Percentiles rank a stretch among this genome's conserved stretches.
Conservation (phyloP, 768 basidiomycete genomes). For the Mycena kentingensis region DNA sequence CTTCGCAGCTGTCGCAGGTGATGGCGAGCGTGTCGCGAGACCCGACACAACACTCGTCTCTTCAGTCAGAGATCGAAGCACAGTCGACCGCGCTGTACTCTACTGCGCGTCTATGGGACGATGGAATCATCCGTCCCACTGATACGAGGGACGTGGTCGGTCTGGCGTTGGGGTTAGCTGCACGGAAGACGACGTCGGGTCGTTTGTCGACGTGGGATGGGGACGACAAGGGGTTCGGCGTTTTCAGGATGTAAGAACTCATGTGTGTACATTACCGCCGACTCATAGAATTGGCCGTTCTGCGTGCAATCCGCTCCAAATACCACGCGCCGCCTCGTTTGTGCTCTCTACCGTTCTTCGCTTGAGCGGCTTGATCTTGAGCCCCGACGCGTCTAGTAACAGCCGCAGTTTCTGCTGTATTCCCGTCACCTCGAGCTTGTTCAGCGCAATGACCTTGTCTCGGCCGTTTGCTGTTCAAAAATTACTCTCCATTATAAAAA, state of each 20-base stretch:
- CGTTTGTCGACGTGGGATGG: constrained; percentile 67
- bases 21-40: constrained; percentile 92
- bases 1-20: constrained; percentile 88
- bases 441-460: constrained; percentile 84
- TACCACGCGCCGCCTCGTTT: constrained; percentile 78
- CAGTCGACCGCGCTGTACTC: constrained; percentile 89
- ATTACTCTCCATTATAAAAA: no score
- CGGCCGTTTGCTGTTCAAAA: constrained; percentile 70
- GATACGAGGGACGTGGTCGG: constrained; percentile 90
- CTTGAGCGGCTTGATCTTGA: constrained; percentile 80
- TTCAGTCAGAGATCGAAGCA: constrained; percentile 82
- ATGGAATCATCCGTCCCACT: constrained; percentile 85
- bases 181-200: constrained; percentile 38
- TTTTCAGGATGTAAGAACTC: constrained; percentile 77
- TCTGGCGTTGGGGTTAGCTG: constrained; percentile 81
- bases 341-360: constrained; percentile 73
- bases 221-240: constrained; percentile 73
- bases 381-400: constrained; percentile 82
- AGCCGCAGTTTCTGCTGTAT: constrained; percentile 79
- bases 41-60: constrained; percentile 69
- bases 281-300: constrained; percentile 54
- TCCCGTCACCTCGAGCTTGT: constrained; percentile 68
- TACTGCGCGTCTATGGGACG: constrained; percentile 92
- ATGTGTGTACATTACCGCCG: neutral
- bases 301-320: constrained; percentile 88